Conservation (phyloP, 495 filamentous ascomycete genomes). For the Trichoderma reesei region DNA sequence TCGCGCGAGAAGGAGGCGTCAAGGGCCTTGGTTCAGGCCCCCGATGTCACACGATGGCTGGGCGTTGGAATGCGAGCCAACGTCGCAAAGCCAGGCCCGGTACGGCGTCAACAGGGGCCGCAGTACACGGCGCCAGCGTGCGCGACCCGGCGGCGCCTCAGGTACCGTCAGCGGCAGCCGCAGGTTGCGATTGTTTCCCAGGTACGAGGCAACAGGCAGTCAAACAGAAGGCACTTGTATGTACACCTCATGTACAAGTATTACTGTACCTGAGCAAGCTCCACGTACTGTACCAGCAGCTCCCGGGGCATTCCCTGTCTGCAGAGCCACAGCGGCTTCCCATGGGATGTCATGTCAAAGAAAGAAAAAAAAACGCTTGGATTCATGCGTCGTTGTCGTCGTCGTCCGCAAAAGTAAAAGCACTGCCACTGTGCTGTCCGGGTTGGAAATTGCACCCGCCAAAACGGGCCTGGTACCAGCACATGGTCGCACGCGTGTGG, state of each 20-base stretch:
- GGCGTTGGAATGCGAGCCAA: not conserved
- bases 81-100: not conserved
- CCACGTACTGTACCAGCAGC: no score
- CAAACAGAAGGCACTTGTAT: not conserved
- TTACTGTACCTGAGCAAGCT: no score
- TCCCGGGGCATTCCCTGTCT: not conserved
- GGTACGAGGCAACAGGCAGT: no score
- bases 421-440: constrained; percentile 2
- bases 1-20: not conserved
- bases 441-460: constrained; percentile 9
- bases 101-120: not conserved
- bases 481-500: not conserved
- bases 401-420: not conserved
- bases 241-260: no score
- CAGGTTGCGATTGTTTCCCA: no score
- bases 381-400: not conserved
- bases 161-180: not conserved
- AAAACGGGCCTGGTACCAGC: constrained; percentile 3
- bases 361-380: not conserved
- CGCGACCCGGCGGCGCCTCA: not conserved
- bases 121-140: not conserved
- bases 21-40: no score
- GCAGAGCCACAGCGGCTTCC: not conserved
- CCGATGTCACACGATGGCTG: not conserved
- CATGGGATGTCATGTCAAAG: not conserved